Percentiles rank a stretch among this genome's conserved stretches.
Conservation (phyloP, 1,284 basidiomycete genomes). For the Boletus semigastroideus region DNA sequence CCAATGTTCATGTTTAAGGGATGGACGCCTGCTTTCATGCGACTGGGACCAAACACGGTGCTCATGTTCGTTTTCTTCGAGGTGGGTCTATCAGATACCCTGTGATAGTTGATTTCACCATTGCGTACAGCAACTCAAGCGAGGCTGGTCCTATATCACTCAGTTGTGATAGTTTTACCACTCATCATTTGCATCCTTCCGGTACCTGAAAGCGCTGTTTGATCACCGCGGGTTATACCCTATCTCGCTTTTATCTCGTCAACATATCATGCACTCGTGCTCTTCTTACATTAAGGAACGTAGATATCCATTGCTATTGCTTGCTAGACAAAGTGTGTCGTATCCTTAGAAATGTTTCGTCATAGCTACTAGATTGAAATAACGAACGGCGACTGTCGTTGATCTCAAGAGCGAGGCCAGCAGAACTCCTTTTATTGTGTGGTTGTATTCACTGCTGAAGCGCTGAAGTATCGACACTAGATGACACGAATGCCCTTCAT, state of each 20-base stretch:
- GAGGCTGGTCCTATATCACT: constrained; percentile 41
- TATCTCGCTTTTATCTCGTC: not conserved
- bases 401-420: not conserved
- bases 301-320: constrained; percentile 3
- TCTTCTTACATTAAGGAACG: not conserved
- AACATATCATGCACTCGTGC: constrained; percentile 6
- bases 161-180: not conserved
- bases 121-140: constrained; percentile 62
- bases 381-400: not conserved
- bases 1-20: constrained; percentile 85
- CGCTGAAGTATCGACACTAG: no score
- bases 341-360: constrained; percentile 8
- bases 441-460: no score
- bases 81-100: constrained; percentile 37
- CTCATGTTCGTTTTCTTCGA: constrained; percentile 87
- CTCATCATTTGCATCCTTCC: not conserved
- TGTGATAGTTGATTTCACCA: constrained; percentile 4
- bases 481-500: no score
- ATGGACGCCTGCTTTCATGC: constrained; percentile 84
- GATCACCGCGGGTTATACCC: constrained; percentile 2
- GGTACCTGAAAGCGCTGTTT: not conserved
- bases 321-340: constrained; percentile 7
- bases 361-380: not conserved
- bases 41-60: constrained; percentile 80
- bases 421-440: no score